Conservation (phyloP, 108 stramenopile species). For the Conticribra guillardii region DNA sequence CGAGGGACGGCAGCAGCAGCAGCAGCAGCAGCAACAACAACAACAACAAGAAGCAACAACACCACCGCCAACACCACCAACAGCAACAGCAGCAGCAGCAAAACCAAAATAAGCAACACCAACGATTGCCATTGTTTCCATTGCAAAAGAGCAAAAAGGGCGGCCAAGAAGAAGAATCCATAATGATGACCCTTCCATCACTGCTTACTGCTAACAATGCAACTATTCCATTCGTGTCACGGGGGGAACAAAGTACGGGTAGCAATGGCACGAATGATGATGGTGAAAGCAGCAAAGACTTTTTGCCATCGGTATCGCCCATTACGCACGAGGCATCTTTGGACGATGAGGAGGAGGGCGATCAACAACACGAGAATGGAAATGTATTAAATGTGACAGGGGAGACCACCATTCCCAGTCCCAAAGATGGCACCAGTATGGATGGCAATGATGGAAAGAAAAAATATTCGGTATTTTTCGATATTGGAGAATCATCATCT, state of each 20-base stretch:
- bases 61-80: too few species aligned
- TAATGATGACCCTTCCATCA: too few species aligned
- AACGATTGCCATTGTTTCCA: too few species aligned
- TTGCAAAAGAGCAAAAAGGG: too few species aligned
- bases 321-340: background rate
- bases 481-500: background rate
- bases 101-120: too few species aligned
- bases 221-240: too few species aligned
- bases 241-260: background rate
- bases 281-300: background rate
- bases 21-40: too few species aligned
- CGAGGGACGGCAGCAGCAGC: background rate
- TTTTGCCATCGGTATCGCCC: background rate
- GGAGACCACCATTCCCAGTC: background rate
- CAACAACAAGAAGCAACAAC: too few species aligned
- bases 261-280: background rate
- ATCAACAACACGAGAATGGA: background rate
- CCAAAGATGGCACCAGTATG: background rate
- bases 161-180: too few species aligned
- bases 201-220: too few species aligned
- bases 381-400: background rate
- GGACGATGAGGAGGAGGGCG: background rate
- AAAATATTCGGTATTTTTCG: background rate
- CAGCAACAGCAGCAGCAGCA: too few species aligned
- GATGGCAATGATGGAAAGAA: background rate